Percentiles rank a stretch among this genome's conserved stretches.
phyloP scores from a whole-genome alignment of 176 grass and related monocot genomes.

The Carex pumila region DNA sequence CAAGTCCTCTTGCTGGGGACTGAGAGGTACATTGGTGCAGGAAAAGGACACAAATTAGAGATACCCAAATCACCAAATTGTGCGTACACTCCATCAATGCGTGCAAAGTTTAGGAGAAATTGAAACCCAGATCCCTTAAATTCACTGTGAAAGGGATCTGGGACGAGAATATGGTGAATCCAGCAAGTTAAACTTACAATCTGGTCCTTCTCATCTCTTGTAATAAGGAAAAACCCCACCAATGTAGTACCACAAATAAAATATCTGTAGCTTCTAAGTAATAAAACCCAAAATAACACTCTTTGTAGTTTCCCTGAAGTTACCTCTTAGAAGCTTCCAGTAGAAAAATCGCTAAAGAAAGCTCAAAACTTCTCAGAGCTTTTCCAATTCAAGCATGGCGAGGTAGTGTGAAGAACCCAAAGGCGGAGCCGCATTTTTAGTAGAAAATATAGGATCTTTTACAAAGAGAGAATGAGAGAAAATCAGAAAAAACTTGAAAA shows the following conservation, averaged over 20 bases:
- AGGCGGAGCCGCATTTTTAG: neutral
- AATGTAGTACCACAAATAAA: constrained; percentile 12
- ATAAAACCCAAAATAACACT: constrained; percentile 11
- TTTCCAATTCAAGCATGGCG: constrained; percentile 6
- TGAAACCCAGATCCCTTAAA: constrained; percentile 20
- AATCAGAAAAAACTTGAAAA: neutral
- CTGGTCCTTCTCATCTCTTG: constrained; percentile 1
- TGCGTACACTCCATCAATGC: constrained; percentile 24
- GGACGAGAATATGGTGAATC: constrained; percentile 8
- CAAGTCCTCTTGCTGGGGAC: constrained; percentile 35
- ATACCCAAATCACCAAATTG: constrained; percentile 18
- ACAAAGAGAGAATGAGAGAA: neutral
- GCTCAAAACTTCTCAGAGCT: constrained; percentile 7
- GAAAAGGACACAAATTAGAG: constrained; percentile 19
- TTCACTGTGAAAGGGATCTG: constrained; percentile 17
- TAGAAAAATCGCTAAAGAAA: neutral
- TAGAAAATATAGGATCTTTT: neutral
- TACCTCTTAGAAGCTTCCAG: constrained; percentile 12
- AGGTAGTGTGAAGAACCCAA: neutral
- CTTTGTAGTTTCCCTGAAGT: neutral
- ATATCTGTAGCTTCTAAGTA: neutral
- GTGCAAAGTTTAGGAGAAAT: neutral
- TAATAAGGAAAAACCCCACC: neutral
- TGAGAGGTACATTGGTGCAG: constrained; percentile 22
- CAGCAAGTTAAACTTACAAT: constrained; percentile 5